Conservation (phyloP, 495 filamentous ascomycete genomes). For the Penicillium canescens region DNA sequence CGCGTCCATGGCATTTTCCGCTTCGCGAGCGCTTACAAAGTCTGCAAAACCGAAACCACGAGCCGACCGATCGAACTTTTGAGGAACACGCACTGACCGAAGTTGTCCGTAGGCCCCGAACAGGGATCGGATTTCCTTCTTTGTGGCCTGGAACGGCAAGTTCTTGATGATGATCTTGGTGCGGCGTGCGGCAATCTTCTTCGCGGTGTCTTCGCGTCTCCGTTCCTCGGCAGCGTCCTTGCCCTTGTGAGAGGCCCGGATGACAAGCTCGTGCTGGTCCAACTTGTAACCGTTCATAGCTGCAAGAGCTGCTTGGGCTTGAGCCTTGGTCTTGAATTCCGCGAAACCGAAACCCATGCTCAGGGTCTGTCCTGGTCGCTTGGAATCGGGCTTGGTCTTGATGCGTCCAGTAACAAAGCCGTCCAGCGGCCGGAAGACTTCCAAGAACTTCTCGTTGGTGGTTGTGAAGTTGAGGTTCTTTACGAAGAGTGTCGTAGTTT, state of each 20-base stretch:
- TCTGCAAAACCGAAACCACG: conserved; percentile 97
- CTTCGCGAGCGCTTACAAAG: conserved; percentile 88
- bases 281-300: conserved; percentile 86
- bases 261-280: conserved; percentile 78
- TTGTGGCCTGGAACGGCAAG: conserved; percentile 90
- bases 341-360: conserved; percentile 98
- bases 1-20: conserved; percentile 87
- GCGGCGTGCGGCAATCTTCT: conserved; percentile 67
- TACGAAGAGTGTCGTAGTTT: conserved; percentile 83
- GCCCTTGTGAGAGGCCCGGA: conserved; percentile 82
- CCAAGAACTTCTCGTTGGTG: conserved; percentile 67
- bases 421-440: conserved; percentile 75
- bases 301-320: conserved; percentile 74
- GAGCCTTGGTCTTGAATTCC: conserved; percentile 75
- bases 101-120: conserved; percentile 90
- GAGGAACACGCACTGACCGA: conserved; percentile 86
- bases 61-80: conserved; percentile 84
- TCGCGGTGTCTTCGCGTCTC: conserved; percentile 74
- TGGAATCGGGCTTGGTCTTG: conserved; percentile 85
- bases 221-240: conserved; percentile 84
- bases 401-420: conserved; percentile 83
- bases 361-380: conserved; percentile 76
- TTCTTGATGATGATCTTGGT: conserved; percentile 99
- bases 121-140: conserved; percentile 84
- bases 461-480: conserved; percentile 94